Percentiles rank a stretch among this genome's conserved stretches.
Evolutionary conservation across 176 grass and related monocot species (phyloP).

Genomic region (Rhynchospora pubera): DNA sequence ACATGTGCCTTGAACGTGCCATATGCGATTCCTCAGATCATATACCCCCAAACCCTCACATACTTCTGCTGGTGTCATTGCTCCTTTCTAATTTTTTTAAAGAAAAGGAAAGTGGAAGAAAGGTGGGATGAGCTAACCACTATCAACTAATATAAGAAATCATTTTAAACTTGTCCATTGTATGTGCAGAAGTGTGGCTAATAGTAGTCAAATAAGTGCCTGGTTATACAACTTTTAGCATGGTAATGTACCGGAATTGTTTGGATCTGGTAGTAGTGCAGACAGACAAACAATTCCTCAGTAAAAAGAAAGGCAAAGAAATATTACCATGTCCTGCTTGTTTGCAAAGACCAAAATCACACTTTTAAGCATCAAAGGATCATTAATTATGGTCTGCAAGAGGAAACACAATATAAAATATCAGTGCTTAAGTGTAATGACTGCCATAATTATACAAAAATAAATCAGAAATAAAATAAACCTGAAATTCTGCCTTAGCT

Average conservation of each 20-base stretch:
- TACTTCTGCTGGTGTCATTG: constrained; percentile 31
- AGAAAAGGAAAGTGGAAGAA: not conserved
- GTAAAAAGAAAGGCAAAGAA: not conserved
- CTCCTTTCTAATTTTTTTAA: too few species aligned
- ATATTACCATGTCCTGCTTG: constrained; percentile 23
- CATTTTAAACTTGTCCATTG: not conserved
- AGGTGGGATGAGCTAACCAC: not conserved
- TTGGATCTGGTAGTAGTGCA: not conserved
- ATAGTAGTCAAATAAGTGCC: not conserved
- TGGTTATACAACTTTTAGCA: not conserved
- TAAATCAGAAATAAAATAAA: constrained; percentile 2
- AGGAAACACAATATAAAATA: not conserved
- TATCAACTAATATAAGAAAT: not conserved
- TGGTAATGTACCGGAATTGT: not conserved
- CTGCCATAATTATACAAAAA: not conserved
- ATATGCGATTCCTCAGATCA: constrained; percentile 26
- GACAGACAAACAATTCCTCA: not conserved
- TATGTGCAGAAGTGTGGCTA: not conserved
- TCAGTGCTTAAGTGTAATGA: not conserved
- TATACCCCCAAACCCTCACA: constrained; percentile 31
- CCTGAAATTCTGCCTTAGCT: constrained; percentile 39
- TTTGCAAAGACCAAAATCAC: constrained; percentile 29
- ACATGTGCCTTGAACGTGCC: constrained; percentile 38
- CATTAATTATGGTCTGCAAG: constrained; percentile 24
- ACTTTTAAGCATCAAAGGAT: constrained; percentile 23